Evolutionary conservation across 768 basidiomycete genomes (phyloP), one percentile per base, ranked within the genome.

Genomic region (Tricholoma sp.): DNA sequence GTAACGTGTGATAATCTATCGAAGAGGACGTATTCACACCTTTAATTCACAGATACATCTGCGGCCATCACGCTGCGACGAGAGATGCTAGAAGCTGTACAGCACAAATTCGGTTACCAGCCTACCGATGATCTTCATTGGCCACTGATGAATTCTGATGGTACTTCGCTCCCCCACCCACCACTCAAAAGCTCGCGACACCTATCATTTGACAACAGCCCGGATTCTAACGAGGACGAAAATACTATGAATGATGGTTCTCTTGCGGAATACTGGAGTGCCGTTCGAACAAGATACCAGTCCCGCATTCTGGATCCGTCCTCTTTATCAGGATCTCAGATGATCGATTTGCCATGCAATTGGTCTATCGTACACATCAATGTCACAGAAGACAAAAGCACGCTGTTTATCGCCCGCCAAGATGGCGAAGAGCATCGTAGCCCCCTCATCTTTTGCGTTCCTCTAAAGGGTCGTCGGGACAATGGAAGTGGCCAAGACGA

Each of bases 281-380:
- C 70, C 1, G 69, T 91, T 17, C 78, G 77, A 51, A 66, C 71
- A 33, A 83, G 81, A 57, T 87, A 91, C 59, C 73, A 79, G 45
- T 61, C 72, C 15, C 77, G 76, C 32, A 61, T 65, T 9, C 65
- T 81, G 20, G 75, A 80, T 55, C 62, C 74, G 0, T 63, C 74
- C 2, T 66, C 71, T 6, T 67, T 84, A 39, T 73, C 80, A 17
- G 65, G 72, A 2, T 76, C 71, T 4, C 74, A 74, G 24, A 70
- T 70, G 10, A 66, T 73, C 29, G 67, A 67, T 11, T 73, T 98
- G 1, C 94, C 96, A 0, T 54, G 65, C 2, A 81, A 86, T 57
- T 98, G 96, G 95, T 87, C 85, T 4, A 79, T 93, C 18, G 74
- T 97, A 56, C 90, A 87, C 58, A 84, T 98, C 61, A 89, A 80